These are phyloP conservation scores for Tetrahymena elliotti DNA, from an alignment of 73 alveolate species.

Conservation along the genomic window DNA sequence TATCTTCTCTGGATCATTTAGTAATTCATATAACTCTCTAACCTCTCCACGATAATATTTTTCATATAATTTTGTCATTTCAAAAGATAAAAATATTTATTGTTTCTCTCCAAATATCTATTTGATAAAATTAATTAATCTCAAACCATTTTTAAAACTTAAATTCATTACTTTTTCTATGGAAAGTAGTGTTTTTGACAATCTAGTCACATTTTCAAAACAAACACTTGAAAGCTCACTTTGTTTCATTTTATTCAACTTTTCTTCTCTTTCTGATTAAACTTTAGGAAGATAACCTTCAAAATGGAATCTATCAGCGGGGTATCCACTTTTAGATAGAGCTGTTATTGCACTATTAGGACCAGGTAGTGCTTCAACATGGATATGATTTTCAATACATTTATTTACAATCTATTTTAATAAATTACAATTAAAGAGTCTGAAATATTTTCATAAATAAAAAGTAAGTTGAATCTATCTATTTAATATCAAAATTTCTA, in stretches of 20 bases:
- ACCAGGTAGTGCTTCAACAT: constrained; percentile 77
- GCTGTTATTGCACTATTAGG: constrained; percentile 73
- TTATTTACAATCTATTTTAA: constrained; percentile 37
- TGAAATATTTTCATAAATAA: not conserved
- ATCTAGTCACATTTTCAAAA: constrained; percentile 58
- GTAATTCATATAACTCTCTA: constrained; percentile 23
- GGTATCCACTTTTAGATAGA: constrained; percentile 64
- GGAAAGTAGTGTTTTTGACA: constrained; percentile 10
- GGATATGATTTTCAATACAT: constrained; percentile 51
- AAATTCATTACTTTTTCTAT: constrained; percentile 3
- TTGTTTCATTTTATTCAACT: constrained; percentile 26
- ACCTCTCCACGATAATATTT: constrained; percentile 27
- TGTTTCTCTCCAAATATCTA: constrained; percentile 60
- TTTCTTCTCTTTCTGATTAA: constrained; percentile 27
- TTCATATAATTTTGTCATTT: constrained; percentile 71
- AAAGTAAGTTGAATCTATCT: not conserved
- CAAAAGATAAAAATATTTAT: constrained; percentile 56
- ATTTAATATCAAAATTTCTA: not conserved
- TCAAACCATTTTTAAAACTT: not conserved
- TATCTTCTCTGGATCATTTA: constrained; percentile 10
- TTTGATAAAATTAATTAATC: not conserved
- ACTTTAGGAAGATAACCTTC: constrained; percentile 63
- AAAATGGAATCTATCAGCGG: constrained; percentile 59
- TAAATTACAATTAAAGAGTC: not conserved
- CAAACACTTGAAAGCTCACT: constrained; percentile 41